phyloP scores from a whole-genome alignment of 768 basidiomycete genomes.

The Lactifluus volemus region DNA sequence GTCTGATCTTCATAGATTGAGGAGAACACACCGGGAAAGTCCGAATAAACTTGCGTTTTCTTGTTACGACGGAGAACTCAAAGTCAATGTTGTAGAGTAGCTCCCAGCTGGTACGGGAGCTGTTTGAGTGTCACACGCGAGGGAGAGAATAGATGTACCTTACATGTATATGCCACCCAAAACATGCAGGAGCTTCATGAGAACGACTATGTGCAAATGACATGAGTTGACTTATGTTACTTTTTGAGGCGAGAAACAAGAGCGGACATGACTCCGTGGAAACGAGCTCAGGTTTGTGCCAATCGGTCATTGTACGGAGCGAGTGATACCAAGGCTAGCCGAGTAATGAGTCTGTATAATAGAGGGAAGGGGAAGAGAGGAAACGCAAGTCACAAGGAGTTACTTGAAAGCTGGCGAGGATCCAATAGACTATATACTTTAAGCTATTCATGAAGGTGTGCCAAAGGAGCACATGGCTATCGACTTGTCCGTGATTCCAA shows the following conservation, averaged over 20 bases:
- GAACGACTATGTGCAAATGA: neutral
- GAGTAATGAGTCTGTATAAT: too few relatives aligned
- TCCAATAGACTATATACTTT: too few relatives aligned
- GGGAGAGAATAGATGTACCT: neutral
- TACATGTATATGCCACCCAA: constrained; percentile 14
- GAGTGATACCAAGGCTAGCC: neutral
- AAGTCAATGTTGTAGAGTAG: constrained; percentile 3
- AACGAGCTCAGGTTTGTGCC: neutral
- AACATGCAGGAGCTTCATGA: constrained; percentile 7
- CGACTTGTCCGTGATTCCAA: too few relatives aligned
- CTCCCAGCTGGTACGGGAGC: constrained; percentile 6
- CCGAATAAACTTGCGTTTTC: constrained; percentile 10
- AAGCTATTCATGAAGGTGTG: too few relatives aligned
- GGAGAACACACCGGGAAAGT: constrained; percentile 6
- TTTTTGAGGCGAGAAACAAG: neutral
- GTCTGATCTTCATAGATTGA: neutral
- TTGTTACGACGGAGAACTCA: constrained; percentile 2
- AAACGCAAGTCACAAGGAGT: too few relatives aligned
- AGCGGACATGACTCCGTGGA: neutral
- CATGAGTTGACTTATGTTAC: neutral
- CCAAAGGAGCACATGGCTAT: too few relatives aligned
- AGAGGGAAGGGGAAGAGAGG: too few relatives aligned
- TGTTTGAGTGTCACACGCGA: neutral
- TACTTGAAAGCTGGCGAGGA: too few relatives aligned
- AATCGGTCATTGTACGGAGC: neutral